Percentiles rank a stretch among this genome's conserved stretches.
Evolutionary conservation across 2,329 filamentous ascomycete genomes (phyloP).

Genomic region (Ceratocystis papillata): DNA sequence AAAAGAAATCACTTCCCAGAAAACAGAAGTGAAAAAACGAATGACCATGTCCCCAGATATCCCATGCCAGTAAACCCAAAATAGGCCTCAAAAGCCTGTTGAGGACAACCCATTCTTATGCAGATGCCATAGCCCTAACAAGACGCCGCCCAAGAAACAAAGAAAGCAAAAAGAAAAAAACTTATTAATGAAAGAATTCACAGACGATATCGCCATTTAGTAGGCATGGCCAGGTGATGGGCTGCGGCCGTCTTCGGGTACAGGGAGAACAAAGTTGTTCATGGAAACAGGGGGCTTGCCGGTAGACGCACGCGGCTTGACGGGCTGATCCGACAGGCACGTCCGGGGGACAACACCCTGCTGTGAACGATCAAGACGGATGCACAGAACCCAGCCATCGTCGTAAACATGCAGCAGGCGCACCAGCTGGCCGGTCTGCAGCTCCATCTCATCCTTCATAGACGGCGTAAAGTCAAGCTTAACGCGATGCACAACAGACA

Average conservation of each 20-base stretch:
- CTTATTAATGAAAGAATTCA: not conserved
- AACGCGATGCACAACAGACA: constrained; percentile 70
- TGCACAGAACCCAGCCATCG: constrained; percentile 94
- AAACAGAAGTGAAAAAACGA: not conserved
- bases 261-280: constrained; percentile 16
- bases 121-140: constrained; percentile 7
- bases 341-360: constrained; percentile 92
- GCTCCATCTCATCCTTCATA: constrained; percentile 80
- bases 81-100: not conserved
- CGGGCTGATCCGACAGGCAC: constrained; percentile 80
- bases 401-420: constrained; percentile 91
- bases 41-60: constrained; percentile 6
- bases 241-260: constrained; percentile 2
- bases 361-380: constrained; percentile 75
- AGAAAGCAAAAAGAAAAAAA: constrained; percentile 1
- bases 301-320: constrained; percentile 63
- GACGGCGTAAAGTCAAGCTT: constrained; percentile 90
- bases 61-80: constrained; percentile 4
- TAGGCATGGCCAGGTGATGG: constrained; percentile 20
- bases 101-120: not conserved
- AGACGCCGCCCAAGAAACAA: constrained; percentile 13
- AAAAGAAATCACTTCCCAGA: not conserved
- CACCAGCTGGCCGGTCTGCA: constrained; percentile 72
- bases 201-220: not conserved
- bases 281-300: constrained; percentile 27